phyloP scores from a whole-genome alignment of 352 stramenopile species.

The Phytophthora crassamura region DNA sequence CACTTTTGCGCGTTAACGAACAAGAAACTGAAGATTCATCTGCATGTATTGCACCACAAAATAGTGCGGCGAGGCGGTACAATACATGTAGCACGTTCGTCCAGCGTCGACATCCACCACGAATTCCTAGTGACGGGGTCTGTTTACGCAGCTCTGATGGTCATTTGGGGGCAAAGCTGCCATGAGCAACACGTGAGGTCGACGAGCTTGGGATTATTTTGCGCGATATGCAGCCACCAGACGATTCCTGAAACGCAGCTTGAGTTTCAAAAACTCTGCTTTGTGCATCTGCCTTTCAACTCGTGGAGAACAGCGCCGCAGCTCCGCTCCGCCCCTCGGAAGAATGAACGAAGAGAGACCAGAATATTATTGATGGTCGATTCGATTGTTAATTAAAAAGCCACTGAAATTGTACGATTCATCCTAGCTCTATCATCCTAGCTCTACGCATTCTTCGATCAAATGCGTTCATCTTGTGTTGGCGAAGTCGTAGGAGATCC shows the following conservation, averaged over 20 bases:
- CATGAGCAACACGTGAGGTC: slow-evolving; percentile 4
- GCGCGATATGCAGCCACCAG: slow-evolving; percentile 30
- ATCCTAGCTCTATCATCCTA: slow-evolving; percentile 7
- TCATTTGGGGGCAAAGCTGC: no score
- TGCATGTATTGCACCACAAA: no score
- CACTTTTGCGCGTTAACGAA: slow-evolving; percentile 15
- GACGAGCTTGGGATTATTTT: slow-evolving; percentile 20
- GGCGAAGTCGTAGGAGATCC: slow-evolving; percentile 29
- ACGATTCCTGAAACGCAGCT: slow-evolving; percentile 36
- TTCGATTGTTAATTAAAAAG: no score
- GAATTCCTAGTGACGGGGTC: no score
- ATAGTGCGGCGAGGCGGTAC: no score
- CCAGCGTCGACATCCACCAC: background rate
- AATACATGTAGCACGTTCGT: background rate
- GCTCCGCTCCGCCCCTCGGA: no score
- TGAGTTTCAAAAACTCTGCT: slow-evolving; percentile 18
- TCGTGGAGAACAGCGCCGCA: slow-evolving; percentile 15
- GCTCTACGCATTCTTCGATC: slow-evolving; percentile 24
- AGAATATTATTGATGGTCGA: no score
- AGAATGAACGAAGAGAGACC: no score
- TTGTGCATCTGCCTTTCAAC: slow-evolving; percentile 11
- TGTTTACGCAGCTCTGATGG: no score
- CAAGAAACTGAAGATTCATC: slow-evolving; percentile 21
- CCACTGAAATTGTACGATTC: background rate
- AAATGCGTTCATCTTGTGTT: slow-evolving; percentile 27